Conservation (phyloP, 2,329 filamentous ascomycete genomes). For the Cercospora nicotianae region DNA sequence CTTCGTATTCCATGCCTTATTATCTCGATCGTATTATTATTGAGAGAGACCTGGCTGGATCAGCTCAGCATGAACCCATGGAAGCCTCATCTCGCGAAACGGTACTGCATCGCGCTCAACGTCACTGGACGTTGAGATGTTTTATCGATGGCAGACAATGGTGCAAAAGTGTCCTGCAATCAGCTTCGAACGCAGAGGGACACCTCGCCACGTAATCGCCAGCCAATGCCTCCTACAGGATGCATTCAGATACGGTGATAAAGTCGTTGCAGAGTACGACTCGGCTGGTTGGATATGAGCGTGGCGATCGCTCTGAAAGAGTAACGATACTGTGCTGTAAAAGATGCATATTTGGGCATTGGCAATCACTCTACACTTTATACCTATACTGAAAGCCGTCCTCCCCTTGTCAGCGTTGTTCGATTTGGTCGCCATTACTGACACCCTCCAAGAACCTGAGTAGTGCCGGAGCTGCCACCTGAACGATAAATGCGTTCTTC, state of each 20-base stretch:
- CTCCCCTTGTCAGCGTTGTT: background rate
- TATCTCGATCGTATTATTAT: background rate
- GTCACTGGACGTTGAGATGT: background rate
- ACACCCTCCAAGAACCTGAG: background rate
- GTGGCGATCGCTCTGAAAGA: background rate
- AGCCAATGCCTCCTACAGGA: background rate
- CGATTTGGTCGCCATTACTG: background rate
- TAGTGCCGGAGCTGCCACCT: background rate
- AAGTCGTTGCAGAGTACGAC: background rate
- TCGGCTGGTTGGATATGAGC: background rate
- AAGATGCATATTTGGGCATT: background rate
- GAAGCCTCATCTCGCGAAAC: background rate
- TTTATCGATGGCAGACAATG: background rate
- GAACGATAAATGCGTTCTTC: background rate
- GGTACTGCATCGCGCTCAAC: background rate
- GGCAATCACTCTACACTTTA: background rate
- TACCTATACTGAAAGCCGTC: background rate
- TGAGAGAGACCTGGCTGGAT: background rate
- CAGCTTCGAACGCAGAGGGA: background rate
- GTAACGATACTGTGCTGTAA: background rate
- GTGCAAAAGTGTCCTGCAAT: background rate
- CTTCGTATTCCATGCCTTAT: background rate
- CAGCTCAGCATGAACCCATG: background rate
- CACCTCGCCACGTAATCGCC: background rate
- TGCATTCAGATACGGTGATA: background rate